Evolutionary conservation across 2,329 filamentous ascomycete species (phyloP).

Genomic region (Fusarium staphyleae): DNA sequence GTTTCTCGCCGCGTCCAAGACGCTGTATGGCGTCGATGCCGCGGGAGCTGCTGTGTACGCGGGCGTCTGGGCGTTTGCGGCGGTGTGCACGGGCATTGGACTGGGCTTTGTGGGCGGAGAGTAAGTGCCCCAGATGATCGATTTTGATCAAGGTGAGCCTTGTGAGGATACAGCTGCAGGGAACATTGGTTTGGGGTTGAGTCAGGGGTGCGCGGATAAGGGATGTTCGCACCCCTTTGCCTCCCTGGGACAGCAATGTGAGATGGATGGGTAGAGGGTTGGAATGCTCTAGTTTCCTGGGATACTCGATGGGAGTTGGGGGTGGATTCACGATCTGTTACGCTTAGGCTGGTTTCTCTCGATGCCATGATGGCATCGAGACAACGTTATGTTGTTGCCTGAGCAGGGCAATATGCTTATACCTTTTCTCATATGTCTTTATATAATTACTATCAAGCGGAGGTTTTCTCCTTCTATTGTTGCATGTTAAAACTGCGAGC

Average conservation of each 20-base stretch:
- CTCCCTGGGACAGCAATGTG: conserved; percentile 10
- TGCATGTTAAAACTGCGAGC: background rate
- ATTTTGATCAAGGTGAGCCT: conserved; percentile 24
- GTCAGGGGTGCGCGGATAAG: conserved; percentile 10
- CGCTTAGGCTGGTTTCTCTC: conserved; percentile 3
- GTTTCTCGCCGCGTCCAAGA: conserved; percentile 70
- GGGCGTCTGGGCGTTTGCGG: conserved; percentile 74
- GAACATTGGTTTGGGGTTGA: background rate
- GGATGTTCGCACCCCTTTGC: conserved; percentile 5
- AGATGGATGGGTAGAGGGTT: conserved; percentile 27
- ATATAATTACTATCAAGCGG: conserved; percentile 15
- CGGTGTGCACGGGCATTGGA: conserved; percentile 63
- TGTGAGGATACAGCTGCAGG: conserved; percentile 9
- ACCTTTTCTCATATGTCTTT: conserved; percentile 14
- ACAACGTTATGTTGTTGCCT: background rate
- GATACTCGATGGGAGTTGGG: conserved; percentile 18
- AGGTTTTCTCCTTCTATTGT: background rate
- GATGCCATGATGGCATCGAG: conserved; percentile 4
- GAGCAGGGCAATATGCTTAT: background rate
- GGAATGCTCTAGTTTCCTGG: conserved; percentile 24
- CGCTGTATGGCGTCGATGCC: conserved; percentile 73
- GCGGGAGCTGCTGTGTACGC: conserved; percentile 77
- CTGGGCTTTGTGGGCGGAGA: conserved; percentile 60
- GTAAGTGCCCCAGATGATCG: conserved; percentile 25
- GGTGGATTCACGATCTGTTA: conserved; percentile 3